Evolutionary conservation across 2,329 filamentous ascomycete species (phyloP).

Genomic region (Neofusicoccum cordaticola): DNA sequence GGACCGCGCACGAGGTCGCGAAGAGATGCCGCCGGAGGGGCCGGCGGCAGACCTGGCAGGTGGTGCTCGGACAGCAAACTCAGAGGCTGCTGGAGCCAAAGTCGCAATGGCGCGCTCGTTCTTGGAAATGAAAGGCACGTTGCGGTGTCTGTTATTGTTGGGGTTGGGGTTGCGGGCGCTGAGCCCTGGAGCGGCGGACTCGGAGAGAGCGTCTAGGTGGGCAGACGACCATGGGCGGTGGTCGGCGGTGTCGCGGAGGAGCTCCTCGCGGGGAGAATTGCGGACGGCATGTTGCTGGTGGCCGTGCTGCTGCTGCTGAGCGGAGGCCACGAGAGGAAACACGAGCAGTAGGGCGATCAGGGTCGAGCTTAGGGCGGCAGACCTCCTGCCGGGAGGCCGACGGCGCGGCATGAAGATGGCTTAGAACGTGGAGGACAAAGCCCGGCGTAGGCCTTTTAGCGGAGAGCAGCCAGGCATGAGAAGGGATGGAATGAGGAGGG

Average conservation of each 20-base stretch:
- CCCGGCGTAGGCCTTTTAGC: constrained; percentile 15
- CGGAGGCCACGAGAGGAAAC: constrained; percentile 29
- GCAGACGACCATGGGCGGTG: constrained; percentile 19
- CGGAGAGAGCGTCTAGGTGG: constrained; percentile 13
- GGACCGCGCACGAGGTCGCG: constrained; percentile 90
- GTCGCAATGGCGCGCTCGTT: constrained; percentile 96
- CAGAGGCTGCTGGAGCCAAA: constrained; percentile 74
- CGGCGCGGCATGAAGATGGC: constrained; percentile 35
- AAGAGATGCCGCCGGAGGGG: constrained; percentile 52
- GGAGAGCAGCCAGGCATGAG: constrained; percentile 17
- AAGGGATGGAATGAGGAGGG: constrained; percentile 13
- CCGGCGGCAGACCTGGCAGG: constrained; percentile 56
- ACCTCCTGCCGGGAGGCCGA: constrained; percentile 39
- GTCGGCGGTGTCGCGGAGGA: constrained; percentile 27
- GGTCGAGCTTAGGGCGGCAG: constrained; percentile 28
- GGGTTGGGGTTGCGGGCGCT: not conserved
- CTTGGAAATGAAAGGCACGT: constrained; percentile 34
- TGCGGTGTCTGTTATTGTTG: constrained; percentile 19
- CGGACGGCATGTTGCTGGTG: constrained; percentile 20
- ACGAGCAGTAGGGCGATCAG: constrained; percentile 36
- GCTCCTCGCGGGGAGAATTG: constrained; percentile 30
- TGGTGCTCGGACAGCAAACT: constrained; percentile 89
- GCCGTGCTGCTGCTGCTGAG: constrained; percentile 41
- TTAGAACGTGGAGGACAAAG: constrained; percentile 14
- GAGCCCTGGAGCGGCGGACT: constrained; percentile 1